Evolutionary conservation across 2,329 filamentous ascomycete species (phyloP), one percentile per base, ranked within the genome.

Genomic region (Metarhizium rileyi): DNA sequence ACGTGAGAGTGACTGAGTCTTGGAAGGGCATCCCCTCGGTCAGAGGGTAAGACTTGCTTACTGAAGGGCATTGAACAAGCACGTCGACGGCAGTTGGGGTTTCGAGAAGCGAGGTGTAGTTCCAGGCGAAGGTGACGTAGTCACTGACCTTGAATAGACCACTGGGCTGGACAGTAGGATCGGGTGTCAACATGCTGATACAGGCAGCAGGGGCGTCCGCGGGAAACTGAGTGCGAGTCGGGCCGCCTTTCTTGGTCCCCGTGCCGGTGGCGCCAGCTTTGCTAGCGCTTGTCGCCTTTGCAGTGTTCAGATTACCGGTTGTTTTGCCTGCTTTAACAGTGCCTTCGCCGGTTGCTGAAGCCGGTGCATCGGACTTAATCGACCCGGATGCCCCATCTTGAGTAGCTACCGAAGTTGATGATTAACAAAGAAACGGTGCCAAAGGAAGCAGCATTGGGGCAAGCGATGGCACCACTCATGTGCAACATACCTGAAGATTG

Each of bases 1-100:
- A 84, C 7, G 73, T 74, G 57, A 73, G 80, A 22, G 70, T 65
- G 38, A 67, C 76, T 5, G 68, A 69, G 18, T 72, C 72, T 52
- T 69, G 63, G 50, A 76, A 81, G 0, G 76, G 77, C 75, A 82
- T 81, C 68, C 84, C 84, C 60, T 72, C 68, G 3, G 80, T 80
- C 42, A 85, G 68, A 16, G 80, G 84, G 69, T 77, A 84, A 2
- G 78, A 75, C 52, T 72, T 69, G 20, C 69, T 64, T 42, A 71
- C 75, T 7, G 63, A 63, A 38, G 74, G 74, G 68, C 77, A 81
- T 55, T 76, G 78, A 30, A 80, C 70, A 50, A 82, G 63, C 14
- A 84, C 69, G 55, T 84, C 78, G 50, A 85, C 60, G 38, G 78
- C 80, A 3, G 76, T 80, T 2, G 81, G 81, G 1, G 70, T 76